Evolutionary conservation across 2,329 filamentous ascomycete genomes (phyloP), one percentile per base, ranked within the genome.

Genomic region (Parastagonospora avenae): DNA sequence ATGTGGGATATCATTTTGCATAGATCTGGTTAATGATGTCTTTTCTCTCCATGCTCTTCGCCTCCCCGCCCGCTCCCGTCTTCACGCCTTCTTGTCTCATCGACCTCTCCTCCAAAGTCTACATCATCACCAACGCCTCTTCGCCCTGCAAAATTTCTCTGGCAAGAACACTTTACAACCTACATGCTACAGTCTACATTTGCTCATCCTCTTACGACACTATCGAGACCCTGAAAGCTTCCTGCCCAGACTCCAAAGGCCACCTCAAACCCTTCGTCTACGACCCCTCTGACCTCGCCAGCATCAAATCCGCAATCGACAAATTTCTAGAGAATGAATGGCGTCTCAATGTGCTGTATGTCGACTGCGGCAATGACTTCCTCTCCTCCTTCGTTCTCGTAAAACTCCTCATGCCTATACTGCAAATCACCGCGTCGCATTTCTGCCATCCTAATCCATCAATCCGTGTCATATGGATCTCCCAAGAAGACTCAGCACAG

Each of bases 141-240:
- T 30, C 75, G 35, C 62, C 75, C 1, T 75, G 75, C 40, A 81
- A 81, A 14, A 75, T 77, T 38, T 77, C 81, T 52, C 73, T 85
- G 15, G 73, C 73, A 37, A 76, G 75, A 40, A 77, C 85, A 10
- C 74, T 86, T 29, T 85, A 85, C 67, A 63, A 66, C 31, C 76
- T 76, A 28, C 79, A 82, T 47, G 82, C 77, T 27, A 82, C 73
- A 1, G 77, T 85, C 16, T 85, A 84, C 66, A 68, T 83, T 24
- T 80, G 80, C 58, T 70, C 30, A 64, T 73, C 24, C 55, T 79
- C 69, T 12, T 56, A 63, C 6, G 55, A 59, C 1, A 79, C 80
- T 14, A 77, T 83, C 41, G 55, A 65, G 1, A 53, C 66, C 4
- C 79, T 85, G 57, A 70, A 75, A 24, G 30, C 27, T 3, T 55